Base-by-base conservation (phyloP, 768 basidiomycete genomes). In the Amanita rubescens region DNA sequence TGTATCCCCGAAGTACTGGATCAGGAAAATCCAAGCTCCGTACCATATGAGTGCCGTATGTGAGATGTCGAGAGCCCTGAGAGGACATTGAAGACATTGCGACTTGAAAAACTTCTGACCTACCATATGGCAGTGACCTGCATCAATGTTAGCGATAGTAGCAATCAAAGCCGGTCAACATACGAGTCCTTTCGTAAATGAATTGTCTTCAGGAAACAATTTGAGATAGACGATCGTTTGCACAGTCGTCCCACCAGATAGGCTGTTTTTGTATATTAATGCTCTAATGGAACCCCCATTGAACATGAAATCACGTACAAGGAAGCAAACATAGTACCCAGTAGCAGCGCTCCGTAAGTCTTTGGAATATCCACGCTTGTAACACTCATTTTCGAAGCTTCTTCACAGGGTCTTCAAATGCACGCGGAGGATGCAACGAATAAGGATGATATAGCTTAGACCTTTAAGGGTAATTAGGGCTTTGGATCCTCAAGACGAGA, bases 321-420 rank as follows among this genome's bases (percentile, higher is more conserved):
- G n/a, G 70, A 65, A 4, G 72, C 69, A 35, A 68, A 60, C 8
- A 74, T 59, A 1, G 68, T 71, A 2, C 74, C 74, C 15, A 74
- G 22, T 19, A 75, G 59, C 1, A 75, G 59, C 3, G 74, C 69
- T 24, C 74, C 74, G 51, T 67, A 71, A 12, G 70, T 69, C 43
- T 53, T 62, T 20, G 68, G 56, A 30, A 75, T 61, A 46, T 68
- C 27, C 27, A 8, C 5, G 8, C 27, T 65, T 3, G 10, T 17
- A 10, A 9, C 6, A 11, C 27, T 30, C 44, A 46, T 46, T 30
- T n/a, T 25, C 10, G n/a, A 32, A 25, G 27, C 8, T 6, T 17
- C 38, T 19, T 7, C 38, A 6, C 3, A 17, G 6, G 3, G 15
- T 3, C 38, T 39, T 19, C 3, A 7, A n/a, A 39, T 46, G 27